Base-by-base conservation (phyloP, 2,329 filamentous ascomycete genomes). In the Diaporthe vexans region DNA sequence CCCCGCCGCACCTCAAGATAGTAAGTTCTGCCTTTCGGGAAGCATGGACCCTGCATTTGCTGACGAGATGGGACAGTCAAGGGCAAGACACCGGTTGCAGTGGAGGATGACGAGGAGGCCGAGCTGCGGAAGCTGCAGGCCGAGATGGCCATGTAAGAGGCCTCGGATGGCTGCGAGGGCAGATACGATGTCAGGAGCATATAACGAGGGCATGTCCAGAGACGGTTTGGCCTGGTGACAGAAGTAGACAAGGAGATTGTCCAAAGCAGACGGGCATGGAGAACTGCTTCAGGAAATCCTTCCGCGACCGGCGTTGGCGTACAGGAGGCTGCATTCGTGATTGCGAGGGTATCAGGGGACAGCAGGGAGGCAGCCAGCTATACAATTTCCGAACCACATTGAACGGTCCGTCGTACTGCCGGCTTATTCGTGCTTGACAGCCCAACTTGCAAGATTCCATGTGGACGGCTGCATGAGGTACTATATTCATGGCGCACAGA, bases 41-140 rank as follows among this genome's bases (percentile, higher is more conserved):
- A 37, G 8, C 33, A 21, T 10, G 6, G 1, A 24, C 11, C 33
- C 52, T 4, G 57, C 43, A 8, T 24, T 5, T 73, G 24, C 75
- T 43, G 26, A 59, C 37, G 17, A 19, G 13, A 29, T 71, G 43
- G 19, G 40, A 75, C 75, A 90, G 87, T 88, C 83, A 88, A 88
- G 86, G 83, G 86, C 77, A 88, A 90, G 78, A 65, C 68, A n/a
- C 81, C 84, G 24, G 82, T 82, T 21, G 85, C 86, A 78, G 92
- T 94, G 81, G 95, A 98, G 83, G 95, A 98, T 83, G 96, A 98
- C 88, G 97, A 98, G 82, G 96, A 98, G 84, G 96, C 93, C 80
- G 96, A 98, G 86, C 88, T 98, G 81, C 91, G 93, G 84, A 98
- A 97, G 86, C 85, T 99, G 79, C 95, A 97, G 83, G 95, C 95